Evolutionary conservation across 2,329 filamentous ascomycete species (phyloP), one percentile per base, ranked within the genome.

Genomic region (Kalaharituber pfeilii): DNA sequence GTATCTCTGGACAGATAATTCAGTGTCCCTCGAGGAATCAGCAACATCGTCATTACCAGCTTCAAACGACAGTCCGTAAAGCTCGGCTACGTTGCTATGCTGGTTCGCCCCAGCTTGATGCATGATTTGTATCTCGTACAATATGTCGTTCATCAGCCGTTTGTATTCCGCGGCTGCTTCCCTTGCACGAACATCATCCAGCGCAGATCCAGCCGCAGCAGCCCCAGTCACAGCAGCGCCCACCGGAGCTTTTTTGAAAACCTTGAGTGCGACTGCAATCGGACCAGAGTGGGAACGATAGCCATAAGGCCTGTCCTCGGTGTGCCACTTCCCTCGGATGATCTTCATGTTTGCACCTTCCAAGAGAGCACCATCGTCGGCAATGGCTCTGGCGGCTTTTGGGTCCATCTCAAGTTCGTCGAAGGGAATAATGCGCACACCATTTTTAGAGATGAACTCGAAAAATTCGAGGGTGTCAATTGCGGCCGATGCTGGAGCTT

Each of bases 101-200:
- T 18, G 51, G 15, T 45, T 20, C 25, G 25, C 20, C 2, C 30
- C 11, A 30, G 29, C 33, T 47, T 49, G 30, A 25, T 52, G 22
- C 51, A 52, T 52, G 13, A 52, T 27, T 44, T 47, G 51, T n/a
- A 52, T 52, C 33, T 52, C 51, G 33, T 52, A 52, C 29, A 20
- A 26, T 30, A 52, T 39, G 22, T 52, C 51, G 5, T 42, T 15
- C 51, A 52, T 52, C 5, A 52, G 51, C 22, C 26, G 18, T 45
- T 29, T 52, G 22, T 52, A 52, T 25, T 13, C 8, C 4, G 13
- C 33, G 13, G 33, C 33, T 39, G 33, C 33, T 39, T 39, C 33
- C 33, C 33, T 3, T 8, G 4, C 33, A 39, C 33, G 33, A 15
- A 39, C 33, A 5, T 4, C 33, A 9, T 39, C 33, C 20, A 39